These are phyloP conservation scores for Orbilia javanica DNA, from an alignment of 2,329 filamentous ascomycete genomes.

Conservation along the genomic window DNA sequence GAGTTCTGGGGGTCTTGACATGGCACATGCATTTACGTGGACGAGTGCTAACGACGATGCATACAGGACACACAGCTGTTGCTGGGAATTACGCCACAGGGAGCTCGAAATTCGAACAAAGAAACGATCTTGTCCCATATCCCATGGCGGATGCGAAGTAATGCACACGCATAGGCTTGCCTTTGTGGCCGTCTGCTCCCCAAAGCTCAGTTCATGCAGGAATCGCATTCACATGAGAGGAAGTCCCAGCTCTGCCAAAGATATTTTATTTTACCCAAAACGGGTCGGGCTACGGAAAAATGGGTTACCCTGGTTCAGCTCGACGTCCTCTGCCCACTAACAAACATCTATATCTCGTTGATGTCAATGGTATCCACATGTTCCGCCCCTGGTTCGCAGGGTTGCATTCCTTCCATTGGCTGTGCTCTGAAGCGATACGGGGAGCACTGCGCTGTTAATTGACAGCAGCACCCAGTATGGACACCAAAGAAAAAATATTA, in stretches of 20 bases:
- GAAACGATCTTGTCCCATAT: neutral
- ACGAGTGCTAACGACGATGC: too few species aligned
- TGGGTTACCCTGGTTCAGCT: constrained; percentile 30
- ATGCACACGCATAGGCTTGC: neutral
- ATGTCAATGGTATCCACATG: constrained; percentile 49
- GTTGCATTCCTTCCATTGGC: too few species aligned
- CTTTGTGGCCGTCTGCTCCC: too few species aligned
- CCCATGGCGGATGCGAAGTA: neutral
- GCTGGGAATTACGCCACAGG: neutral
- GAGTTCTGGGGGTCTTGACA: too few species aligned
- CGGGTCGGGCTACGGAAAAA: constrained; percentile 40
- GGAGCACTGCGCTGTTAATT: too few species aligned
- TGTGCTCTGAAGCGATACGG: too few species aligned
- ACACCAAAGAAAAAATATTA: too few species aligned
- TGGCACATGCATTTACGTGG: too few species aligned
- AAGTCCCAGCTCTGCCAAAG: neutral
- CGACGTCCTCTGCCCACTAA: too few species aligned
- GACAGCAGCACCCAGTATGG: too few species aligned
- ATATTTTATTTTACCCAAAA: constrained; percentile 1
- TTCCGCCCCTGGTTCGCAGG: constrained; percentile 53
- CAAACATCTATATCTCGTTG: too few species aligned
- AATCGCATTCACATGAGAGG: constrained; percentile 20
- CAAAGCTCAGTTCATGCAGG: neutral
- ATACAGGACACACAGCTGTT: too few species aligned
- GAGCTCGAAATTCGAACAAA: neutral